These are phyloP conservation scores for Aspergillus cristatus DNA, from an alignment of 495 filamentous ascomycete species.

Conservation along the genomic window DNA sequence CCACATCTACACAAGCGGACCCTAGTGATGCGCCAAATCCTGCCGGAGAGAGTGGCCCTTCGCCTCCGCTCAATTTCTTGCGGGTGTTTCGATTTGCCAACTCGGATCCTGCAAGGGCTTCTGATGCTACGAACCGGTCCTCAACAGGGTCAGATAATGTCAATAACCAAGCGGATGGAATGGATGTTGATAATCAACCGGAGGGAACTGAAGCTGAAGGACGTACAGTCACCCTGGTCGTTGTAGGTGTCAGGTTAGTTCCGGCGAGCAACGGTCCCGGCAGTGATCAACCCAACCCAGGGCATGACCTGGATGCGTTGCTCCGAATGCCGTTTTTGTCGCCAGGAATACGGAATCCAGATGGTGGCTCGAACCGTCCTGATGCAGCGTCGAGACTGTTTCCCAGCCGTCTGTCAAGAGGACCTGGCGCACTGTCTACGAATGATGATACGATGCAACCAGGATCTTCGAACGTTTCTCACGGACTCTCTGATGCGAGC, in stretches of 20 bases:
- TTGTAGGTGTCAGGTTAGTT: constrained; percentile 66
- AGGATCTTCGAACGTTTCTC: constrained; percentile 14
- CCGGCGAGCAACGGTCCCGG: constrained; percentile 40
- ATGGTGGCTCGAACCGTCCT: constrained; percentile 19
- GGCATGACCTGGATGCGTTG: constrained; percentile 37
- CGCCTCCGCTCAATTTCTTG: constrained; percentile 48
- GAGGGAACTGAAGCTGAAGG: constrained; percentile 48
- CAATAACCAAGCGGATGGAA: constrained; percentile 13
- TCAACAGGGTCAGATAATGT: constrained; percentile 10
- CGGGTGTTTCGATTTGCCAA: constrained; percentile 54
- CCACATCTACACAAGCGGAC: constrained; percentile 36
- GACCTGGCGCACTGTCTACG: constrained; percentile 25
- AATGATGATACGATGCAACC: constrained; percentile 39
- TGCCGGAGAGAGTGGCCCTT: constrained; percentile 21
- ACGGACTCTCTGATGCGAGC: constrained; percentile 31
- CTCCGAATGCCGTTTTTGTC: constrained; percentile 51
- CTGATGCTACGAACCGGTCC: constrained; percentile 12
- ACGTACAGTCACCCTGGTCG: constrained; percentile 57
- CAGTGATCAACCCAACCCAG: constrained; percentile 34
- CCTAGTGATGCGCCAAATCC: constrained; percentile 23
- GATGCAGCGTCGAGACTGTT: constrained; percentile 44
- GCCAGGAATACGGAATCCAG: constrained; percentile 40
- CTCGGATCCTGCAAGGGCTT: constrained; percentile 22
- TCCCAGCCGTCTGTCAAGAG: constrained; percentile 41
- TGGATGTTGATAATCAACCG: constrained; percentile 34